Conservation (phyloP, 2,329 filamentous ascomycete genomes). For the Phialemoniopsis sp. region DNA sequence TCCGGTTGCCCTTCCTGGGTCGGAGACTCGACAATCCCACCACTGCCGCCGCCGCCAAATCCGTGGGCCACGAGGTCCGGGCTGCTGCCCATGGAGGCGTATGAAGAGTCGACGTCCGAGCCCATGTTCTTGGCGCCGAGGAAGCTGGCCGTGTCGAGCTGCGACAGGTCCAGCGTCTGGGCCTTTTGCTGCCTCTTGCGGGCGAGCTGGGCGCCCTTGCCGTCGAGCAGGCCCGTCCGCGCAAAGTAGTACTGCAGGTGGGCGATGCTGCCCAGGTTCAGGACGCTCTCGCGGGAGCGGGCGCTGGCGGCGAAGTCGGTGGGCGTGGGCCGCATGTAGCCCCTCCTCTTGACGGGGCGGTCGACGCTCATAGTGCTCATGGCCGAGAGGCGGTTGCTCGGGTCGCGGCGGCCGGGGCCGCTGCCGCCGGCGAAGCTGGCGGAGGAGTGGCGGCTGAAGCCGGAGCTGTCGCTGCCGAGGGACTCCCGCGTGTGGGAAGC, state of each 20-base stretch:
- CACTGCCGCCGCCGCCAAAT: conserved; percentile 16
- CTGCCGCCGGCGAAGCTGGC: conserved; percentile 44
- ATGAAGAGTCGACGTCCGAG: conserved; percentile 54
- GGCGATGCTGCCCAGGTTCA: conserved; percentile 93
- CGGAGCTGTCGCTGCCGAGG: conserved; percentile 48
- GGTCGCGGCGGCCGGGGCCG: conserved; percentile 29
- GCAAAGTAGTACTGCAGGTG: conserved; percentile 99
- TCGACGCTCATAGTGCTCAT: conserved; percentile 8
- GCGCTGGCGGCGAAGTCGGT: conserved; percentile 90
- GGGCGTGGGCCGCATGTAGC: conserved; percentile 83
- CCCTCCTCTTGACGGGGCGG: conserved; percentile 53
- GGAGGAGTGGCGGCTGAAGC: conserved; percentile 62
- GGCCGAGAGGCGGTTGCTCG: conserved; percentile 5
- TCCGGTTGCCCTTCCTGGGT: conserved; percentile 34
- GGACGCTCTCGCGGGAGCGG: conserved; percentile 85
- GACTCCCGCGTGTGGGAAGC: conserved; percentile 44
- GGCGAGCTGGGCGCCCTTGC: conserved; percentile 82
- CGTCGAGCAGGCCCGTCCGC: conserved; percentile 85
- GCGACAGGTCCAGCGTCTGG: conserved; percentile 54
- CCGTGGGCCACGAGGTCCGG: conserved; percentile 44
- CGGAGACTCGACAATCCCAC: conserved; percentile 39
- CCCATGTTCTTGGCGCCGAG: conserved; percentile 24
- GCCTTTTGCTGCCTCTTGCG: conserved; percentile 58
- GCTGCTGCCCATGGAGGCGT: conserved; percentile 55
- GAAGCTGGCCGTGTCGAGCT: conserved; percentile 40